Conservation (phyloP, 2,329 filamentous ascomycete genomes). For the Cladosporium sp. region DNA sequence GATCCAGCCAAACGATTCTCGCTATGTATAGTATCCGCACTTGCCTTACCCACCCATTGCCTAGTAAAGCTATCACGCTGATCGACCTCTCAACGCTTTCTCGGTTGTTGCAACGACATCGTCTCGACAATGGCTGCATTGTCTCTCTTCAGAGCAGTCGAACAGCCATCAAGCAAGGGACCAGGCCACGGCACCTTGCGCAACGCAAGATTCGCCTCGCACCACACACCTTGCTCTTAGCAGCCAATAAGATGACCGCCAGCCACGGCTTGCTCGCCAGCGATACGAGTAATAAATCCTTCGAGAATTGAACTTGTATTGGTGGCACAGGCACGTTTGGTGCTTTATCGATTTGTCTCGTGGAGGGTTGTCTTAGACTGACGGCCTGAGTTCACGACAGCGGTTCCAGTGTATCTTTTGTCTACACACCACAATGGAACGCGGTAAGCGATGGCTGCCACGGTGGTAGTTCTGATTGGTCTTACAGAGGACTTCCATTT, state of each 20-base stretch:
- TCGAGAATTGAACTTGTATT: background rate
- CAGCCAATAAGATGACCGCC: background rate
- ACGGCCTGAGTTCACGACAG: background rate
- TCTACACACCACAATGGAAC: background rate
- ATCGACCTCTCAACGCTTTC: background rate
- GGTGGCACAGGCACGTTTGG: background rate
- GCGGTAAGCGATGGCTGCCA: background rate
- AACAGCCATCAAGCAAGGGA: constrained; percentile 7
- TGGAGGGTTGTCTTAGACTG: constrained; percentile 2
- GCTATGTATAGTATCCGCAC: background rate
- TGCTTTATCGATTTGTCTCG: background rate
- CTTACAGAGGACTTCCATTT: background rate
- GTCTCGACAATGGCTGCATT: constrained; percentile 5
- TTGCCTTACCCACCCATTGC: no score
- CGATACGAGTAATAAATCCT: constrained; percentile 4
- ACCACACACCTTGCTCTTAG: background rate
- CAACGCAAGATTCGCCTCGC: constrained; percentile 9
- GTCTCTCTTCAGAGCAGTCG: background rate
- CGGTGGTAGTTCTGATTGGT: background rate
- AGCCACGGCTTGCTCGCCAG: background rate
- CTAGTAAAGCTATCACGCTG: no score
- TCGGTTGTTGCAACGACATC: background rate
- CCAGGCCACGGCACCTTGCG: constrained; percentile 7
- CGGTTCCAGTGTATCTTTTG: background rate
- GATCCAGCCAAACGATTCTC: background rate